Evolutionary conservation across 768 basidiomycete species (phyloP).

Genomic region (Hypholoma fasciculare): DNA sequence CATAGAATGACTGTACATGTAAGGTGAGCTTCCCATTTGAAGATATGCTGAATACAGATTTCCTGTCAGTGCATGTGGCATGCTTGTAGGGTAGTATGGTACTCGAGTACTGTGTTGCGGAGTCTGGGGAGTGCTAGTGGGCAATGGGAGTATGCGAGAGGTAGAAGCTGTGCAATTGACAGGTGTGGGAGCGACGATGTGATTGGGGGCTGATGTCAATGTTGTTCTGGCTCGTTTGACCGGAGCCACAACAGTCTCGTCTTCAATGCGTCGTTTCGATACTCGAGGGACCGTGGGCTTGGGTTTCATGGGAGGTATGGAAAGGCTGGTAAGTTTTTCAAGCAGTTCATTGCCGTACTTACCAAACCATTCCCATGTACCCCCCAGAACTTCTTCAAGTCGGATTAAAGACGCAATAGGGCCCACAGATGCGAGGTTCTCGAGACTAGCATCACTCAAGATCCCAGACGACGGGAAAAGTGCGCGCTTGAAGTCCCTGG

Average conservation of each 20-base stretch:
- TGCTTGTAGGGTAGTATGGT: background rate
- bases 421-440: constrained; percentile 17
- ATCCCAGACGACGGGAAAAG: constrained; percentile 12
- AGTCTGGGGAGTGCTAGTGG: background rate
- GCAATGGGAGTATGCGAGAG: background rate
- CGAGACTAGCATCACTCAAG: constrained; percentile 11
- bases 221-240: background rate
- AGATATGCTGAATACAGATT: background rate
- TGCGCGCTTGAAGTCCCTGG: constrained; percentile 10
- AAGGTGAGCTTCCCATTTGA: background rate
- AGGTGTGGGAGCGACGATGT: background rate
- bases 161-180: background rate
- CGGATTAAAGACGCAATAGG: constrained; percentile 3
- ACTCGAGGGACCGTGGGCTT: background rate
- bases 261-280: background rate
- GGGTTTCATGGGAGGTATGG: background rate
- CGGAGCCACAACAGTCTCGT: background rate
- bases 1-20: too few species aligned
- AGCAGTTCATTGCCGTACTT: background rate
- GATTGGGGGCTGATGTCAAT: background rate
- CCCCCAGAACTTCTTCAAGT: background rate
- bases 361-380: background rate
- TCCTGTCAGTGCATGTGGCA: background rate
- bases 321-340: background rate
- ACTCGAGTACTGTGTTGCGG: background rate